Evolutionary conservation across 768 basidiomycete genomes (phyloP), one percentile per base, ranked within the genome.

Genomic region (Pulveroboletus sp.): DNA sequence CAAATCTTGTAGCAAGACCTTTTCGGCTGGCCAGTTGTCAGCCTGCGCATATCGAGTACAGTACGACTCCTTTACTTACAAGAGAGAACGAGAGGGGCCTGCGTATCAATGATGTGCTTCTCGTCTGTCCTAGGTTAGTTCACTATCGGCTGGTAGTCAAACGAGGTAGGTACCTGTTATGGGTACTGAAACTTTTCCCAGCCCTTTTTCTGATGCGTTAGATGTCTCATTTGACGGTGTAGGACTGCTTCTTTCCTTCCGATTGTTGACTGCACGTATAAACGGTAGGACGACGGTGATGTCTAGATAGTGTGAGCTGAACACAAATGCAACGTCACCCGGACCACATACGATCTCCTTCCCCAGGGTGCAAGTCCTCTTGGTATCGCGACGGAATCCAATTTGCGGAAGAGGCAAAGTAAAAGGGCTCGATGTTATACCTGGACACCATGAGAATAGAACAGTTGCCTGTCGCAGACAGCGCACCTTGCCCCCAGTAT

Each of bases 341-440:
- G 71, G 17, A 73, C 44, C 42, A 46, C 46, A 24, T 53, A 33
- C n/a, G 71, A 80, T 57, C 58, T 83, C 80, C 81, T 66, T 84
- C 82, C 55, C 66, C 51, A 0, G 64, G 62, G 21, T 59, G 51
- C 17, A 74, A 63, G 38, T 77, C 76, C 57, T 83, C 82, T 53
- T 82, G 74, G 37, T 78, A 86, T 46, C 81, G 77, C 1, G 81
- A 80, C 0, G 83, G 84, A 40, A 84, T 86, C 82, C 81, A 83
- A 54, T 80, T 83, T 12, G 76, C 60, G 0, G 81, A 78, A 1
- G 81, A 82, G 0, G 81, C 78, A 58, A 82, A 84, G 59, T 78
- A 83, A 66, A 83, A 83, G 1, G 82, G 82, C 52, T 83, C 82
- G 35, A 83, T 73, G 47, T 74, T 74, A 51, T 77, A 82, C 58